Conservation (phyloP, 192 early-diverging fungal genomes). For the Rhizophagus sp. region DNA sequence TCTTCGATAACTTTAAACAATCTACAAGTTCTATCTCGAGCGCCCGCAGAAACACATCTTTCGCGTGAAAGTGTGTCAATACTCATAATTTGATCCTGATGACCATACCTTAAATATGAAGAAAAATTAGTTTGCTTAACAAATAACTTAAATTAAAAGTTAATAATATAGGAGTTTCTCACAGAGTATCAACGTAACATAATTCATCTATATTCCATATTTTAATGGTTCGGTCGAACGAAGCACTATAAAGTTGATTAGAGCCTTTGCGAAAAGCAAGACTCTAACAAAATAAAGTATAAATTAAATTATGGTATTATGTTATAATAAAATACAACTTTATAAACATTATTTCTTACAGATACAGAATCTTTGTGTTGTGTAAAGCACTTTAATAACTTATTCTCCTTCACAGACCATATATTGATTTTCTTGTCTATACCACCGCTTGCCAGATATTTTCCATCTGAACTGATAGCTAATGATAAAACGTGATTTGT, state of each 20-base stretch:
- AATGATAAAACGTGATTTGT: conserved; percentile 73
- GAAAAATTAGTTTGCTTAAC: neutral
- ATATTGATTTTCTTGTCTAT: conserved; percentile 88
- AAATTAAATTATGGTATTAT: neutral
- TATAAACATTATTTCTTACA: conserved; percentile 38
- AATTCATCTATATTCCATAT: conserved; percentile 94
- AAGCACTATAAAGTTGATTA: conserved; percentile 87
- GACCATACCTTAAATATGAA: conserved; percentile 69
- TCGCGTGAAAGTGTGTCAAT: conserved; percentile 86
- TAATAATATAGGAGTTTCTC: conserved; percentile 4
- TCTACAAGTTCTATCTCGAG: conserved; percentile 86
- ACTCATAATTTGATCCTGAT: conserved; percentile 87
- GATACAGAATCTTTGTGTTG: conserved; percentile 94
- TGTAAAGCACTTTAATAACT: conserved; percentile 70
- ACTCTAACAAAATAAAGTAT: conserved; percentile 39
- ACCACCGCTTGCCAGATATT: conserved; percentile 84
- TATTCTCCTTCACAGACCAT: conserved; percentile 83
- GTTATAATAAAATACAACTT: no score
- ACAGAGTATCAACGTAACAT: conserved; percentile 90
- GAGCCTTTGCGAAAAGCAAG: conserved; percentile 81
- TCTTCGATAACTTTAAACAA: conserved; percentile 98
- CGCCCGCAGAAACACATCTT: conserved; percentile 86
- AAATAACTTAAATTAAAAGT: neutral
- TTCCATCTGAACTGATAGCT: conserved; percentile 66
- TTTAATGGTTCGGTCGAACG: conserved; percentile 92